Evolutionary conservation across 78 protist species (phyloP).

Genomic region (Speleostelium caveatum): DNA sequence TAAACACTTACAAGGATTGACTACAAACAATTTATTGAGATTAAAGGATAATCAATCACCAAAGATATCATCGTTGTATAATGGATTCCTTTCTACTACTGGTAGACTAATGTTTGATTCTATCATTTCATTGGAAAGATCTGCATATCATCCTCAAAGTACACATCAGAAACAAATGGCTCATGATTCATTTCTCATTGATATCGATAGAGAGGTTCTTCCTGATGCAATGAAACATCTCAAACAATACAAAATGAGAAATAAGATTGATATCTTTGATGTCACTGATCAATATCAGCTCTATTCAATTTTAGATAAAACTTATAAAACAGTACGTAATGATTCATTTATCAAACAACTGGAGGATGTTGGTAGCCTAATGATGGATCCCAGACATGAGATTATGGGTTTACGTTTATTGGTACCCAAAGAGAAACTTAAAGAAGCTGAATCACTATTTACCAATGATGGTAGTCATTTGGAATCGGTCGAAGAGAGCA

Average conservation of each 20-base stretch:
- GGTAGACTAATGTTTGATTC: slow-evolving; percentile 76
- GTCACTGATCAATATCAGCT: slow-evolving; percentile 19
- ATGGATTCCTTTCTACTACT: slow-evolving; percentile 40
- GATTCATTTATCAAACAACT: slow-evolving; percentile 18
- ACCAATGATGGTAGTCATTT: no score
- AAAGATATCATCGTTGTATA: slow-evolving; percentile 21
- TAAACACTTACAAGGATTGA: slow-evolving; percentile 59
- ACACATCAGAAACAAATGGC: background rate
- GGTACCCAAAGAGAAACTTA: slow-evolving; percentile 13
- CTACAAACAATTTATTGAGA: slow-evolving; percentile 58
- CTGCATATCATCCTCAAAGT: background rate
- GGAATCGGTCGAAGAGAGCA: background rate
- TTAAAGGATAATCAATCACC: slow-evolving; percentile 42
- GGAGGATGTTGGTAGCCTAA: slow-evolving; percentile 6
- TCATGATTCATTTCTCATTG: slow-evolving; percentile 24
- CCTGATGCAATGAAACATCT: slow-evolving; percentile 52
- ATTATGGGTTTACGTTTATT: slow-evolving; percentile 63
- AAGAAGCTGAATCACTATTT: background rate
- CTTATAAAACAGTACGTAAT: slow-evolving; percentile 53
- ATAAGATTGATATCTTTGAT: slow-evolving; percentile 62
- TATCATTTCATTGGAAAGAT: slow-evolving; percentile 18
- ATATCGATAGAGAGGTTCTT: slow-evolving; percentile 46
- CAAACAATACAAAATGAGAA: slow-evolving; percentile 66
- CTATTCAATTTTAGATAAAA: slow-evolving; percentile 56
- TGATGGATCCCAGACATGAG: slow-evolving; percentile 72